Evolutionary conservation across 768 basidiomycete species (phyloP), one percentile per base, ranked within the genome.

Genomic region (Tephrocybe sp.): DNA sequence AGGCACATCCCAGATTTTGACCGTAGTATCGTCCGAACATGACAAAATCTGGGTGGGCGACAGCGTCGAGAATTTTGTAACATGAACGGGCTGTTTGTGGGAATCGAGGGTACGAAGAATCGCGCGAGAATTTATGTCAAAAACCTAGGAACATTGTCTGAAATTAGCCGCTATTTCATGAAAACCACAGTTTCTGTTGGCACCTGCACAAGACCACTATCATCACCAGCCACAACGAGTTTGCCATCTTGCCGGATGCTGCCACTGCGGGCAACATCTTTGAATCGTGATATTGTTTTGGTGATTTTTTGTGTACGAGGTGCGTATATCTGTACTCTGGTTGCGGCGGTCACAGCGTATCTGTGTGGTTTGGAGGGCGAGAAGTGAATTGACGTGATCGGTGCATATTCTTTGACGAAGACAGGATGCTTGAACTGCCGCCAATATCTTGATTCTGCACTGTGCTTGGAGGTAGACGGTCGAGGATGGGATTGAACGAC

Each of bases 401-500:
- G 93, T 0, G 93, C 92, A 64, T 96, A 96, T 73, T 98, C 92
- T 70, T 97, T 98, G 66, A 98, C 80, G 67, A 98, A 99, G 1
- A 98, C 89, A 3, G 92, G 92, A 51, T 89, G 78, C 57, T 85
- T 91, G 70, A 89, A 93, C 60, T 87, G 84, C 38, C 91, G 80
- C 92, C 92, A 94, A 66, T 89, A 83, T 56, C 87, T 75, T 2
- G 89, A 89, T 67, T 94, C 92, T 39, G 85, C 64, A 45, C 74
- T 80, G 57, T 85, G 87, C 58, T 80, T 86, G 7, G 80, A 69
- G 25, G 72, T 62, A 7, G 80, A 64, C n/a, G 69, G 70, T 16
- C 73, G 75, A 21, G 80, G 77, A 50, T 84, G 79, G 13, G 83
- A 64, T 62, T 83, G 84, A 47, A 90, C 75, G 52, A 86, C 70